Percentiles rank a stretch among this genome's conserved stretches.
phyloP scores from a whole-genome alignment of 495 filamentous ascomycete species.

The Aspergillus ellipticus region DNA sequence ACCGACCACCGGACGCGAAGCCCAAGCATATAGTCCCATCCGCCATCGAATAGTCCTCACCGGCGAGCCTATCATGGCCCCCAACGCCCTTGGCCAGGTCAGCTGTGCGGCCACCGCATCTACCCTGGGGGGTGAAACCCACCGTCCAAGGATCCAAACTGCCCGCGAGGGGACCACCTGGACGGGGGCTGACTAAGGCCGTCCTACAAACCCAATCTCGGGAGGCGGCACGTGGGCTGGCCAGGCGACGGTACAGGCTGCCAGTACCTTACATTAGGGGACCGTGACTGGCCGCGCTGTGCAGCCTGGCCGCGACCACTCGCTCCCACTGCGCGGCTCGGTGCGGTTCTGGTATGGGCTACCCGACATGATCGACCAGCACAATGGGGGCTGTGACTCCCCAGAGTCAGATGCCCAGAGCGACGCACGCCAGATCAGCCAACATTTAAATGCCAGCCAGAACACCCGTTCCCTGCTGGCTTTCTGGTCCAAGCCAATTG shows the following conservation, averaged over 20 bases:
- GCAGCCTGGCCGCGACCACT: background rate
- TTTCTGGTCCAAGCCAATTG: background rate
- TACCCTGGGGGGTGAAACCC: background rate
- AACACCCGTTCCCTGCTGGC: background rate
- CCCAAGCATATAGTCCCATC: background rate
- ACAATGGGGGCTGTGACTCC: too few relatives aligned
- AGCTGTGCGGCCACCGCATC: background rate
- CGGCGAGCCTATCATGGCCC: background rate
- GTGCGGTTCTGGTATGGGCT: slow-evolving; percentile 2
- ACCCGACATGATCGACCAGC: too few relatives aligned
- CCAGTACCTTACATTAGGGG: slow-evolving; percentile 1
- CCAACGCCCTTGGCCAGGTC: background rate
- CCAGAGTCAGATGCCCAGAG: background rate
- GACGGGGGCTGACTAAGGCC: background rate
- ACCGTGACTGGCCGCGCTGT: background rate
- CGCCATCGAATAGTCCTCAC: background rate
- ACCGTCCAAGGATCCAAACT: background rate
- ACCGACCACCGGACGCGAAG: background rate
- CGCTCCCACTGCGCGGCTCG: background rate
- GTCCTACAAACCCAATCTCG: background rate
- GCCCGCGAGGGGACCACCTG: background rate
- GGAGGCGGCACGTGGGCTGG: slow-evolving; percentile 9
- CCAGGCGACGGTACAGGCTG: slow-evolving; percentile 7
- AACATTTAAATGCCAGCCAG: background rate
- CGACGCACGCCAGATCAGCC: background rate